Evolutionary conservation across 2,329 filamentous ascomycete genomes (phyloP).

Genomic region (Clarireedia monteithiana): DNA sequence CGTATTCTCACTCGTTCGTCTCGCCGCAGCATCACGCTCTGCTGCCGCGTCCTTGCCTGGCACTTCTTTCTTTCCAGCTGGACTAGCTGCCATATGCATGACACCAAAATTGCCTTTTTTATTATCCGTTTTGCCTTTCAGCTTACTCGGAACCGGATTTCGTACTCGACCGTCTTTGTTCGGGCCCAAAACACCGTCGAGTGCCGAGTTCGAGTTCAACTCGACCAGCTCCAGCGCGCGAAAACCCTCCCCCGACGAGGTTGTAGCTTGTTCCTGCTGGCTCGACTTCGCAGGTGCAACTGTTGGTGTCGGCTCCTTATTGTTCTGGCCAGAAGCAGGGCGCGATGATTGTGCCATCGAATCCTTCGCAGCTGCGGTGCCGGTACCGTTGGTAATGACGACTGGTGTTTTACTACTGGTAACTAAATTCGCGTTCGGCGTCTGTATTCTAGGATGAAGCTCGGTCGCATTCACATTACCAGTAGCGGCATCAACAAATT

Average conservation of each 20-base stretch:
- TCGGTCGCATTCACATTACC: conserved; percentile 9
- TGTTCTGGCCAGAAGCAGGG: conserved; percentile 21
- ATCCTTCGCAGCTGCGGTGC: not conserved
- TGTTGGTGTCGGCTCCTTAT: conserved; percentile 14
- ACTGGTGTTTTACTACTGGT: not conserved
- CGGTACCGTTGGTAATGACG: not conserved
- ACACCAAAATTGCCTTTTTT: conserved; percentile 55
- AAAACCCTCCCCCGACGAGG: conserved; percentile 30
- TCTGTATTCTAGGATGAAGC: conserved; percentile 11
- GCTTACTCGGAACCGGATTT: conserved; percentile 54
- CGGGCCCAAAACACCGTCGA: conserved; percentile 28
- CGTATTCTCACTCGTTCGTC: conserved; percentile 55
- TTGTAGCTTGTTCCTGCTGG: conserved; percentile 16
- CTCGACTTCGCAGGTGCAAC: conserved; percentile 14
- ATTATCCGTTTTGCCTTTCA: conserved; percentile 49
- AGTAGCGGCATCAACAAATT: conserved; percentile 17
- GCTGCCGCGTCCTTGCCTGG: conserved; percentile 38
- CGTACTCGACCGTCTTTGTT: conserved; percentile 42
- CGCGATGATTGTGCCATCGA: conserved; percentile 18
- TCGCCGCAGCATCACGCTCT: conserved; percentile 48
- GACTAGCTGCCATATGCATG: conserved; percentile 50
- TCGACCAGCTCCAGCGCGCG: conserved; percentile 48
- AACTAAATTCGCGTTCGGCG: conserved; percentile 7
- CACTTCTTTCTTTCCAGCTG: conserved; percentile 28
- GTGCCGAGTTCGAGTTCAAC: conserved; percentile 30